Conservation (phyloP, 2,329 filamentous ascomycete genomes). For the Nemania diffusa region DNA sequence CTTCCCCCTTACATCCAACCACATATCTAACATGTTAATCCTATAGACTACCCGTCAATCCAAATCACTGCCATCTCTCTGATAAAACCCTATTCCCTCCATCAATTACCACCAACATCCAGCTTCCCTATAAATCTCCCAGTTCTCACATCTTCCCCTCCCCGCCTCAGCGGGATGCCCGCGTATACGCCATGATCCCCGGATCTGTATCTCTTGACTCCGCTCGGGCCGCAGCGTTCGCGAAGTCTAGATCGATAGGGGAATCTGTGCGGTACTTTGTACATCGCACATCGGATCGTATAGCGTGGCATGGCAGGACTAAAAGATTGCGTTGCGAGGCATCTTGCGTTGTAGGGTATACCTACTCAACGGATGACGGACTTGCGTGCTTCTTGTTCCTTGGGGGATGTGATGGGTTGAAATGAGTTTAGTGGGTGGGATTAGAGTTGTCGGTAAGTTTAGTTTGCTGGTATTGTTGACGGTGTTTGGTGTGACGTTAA, state of each 20-base stretch:
- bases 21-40: neutral
- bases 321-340: neutral
- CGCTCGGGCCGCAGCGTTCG: slow-evolving; percentile 30
- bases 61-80: neutral
- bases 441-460: neutral
- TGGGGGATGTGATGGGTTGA: neutral
- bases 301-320: neutral
- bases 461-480: neutral
- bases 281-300: neutral
- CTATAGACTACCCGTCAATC: neutral
- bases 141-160: no score
- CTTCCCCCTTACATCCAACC: neutral
- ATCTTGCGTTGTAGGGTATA: neutral
- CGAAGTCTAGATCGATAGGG: neutral
- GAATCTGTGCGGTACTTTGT: neutral
- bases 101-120: no score
- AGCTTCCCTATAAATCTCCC: no score
- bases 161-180: neutral
- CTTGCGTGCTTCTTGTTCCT: neutral
- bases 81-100: neutral
- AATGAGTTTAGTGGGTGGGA: neutral
- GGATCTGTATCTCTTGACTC: neutral
- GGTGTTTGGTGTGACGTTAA: no score
- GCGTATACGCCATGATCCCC: neutral
- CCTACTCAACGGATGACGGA: neutral